Evolutionary conservation across 208 protist genomes (phyloP).

Genomic region (Hexamita inflata): DNA sequence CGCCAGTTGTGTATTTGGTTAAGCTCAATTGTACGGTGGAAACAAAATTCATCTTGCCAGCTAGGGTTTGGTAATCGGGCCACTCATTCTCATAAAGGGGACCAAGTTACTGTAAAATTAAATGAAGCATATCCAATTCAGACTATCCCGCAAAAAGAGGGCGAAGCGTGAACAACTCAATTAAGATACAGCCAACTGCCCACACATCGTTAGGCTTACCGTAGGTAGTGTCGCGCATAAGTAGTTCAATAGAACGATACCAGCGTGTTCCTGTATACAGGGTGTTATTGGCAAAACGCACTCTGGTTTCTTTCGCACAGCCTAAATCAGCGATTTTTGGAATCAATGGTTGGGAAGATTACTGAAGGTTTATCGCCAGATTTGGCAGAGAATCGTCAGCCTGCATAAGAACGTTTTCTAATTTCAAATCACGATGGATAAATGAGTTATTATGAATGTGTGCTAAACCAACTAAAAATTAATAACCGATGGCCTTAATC

Average conservation of each 20-base stretch:
- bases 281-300: background rate
- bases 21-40: background rate
- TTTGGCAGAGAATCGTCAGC: background rate
- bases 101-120: background rate
- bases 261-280: slow-evolving; percentile 13
- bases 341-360: too few relatives aligned
- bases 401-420: slow-evolving; percentile 12
- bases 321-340: slow-evolving; percentile 20
- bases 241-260: background rate
- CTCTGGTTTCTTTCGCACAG: background rate
- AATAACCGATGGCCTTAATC: background rate
- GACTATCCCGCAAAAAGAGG: slow-evolving; percentile 1
- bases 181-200: slow-evolving; percentile 1
- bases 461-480: background rate
- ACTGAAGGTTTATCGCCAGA: background rate
- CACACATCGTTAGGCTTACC: background rate
- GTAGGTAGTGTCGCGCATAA: background rate
- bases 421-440: slow-evolving; percentile 18
- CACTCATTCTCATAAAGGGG: background rate
- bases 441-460: background rate
- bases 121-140: background rate
- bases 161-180: background rate
- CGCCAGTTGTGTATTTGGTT: background rate
- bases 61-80: background rate
- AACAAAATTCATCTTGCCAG: background rate